Base-by-base conservation (phyloP, 108 stramenopile genomes). In the Pseudonitzschia multistriata region DNA sequence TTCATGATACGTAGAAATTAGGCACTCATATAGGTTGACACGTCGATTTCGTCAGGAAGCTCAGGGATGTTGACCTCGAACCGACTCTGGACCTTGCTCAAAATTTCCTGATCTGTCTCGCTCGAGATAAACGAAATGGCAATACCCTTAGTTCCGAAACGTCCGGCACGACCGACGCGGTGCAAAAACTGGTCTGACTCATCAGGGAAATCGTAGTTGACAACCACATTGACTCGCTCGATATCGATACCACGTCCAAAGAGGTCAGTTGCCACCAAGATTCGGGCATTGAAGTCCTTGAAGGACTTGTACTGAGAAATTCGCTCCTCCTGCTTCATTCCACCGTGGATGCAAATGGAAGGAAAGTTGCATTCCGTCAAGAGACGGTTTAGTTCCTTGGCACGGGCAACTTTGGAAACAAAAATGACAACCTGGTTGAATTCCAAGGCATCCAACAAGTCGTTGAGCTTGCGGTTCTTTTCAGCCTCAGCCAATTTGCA, bases 401-500 rank as follows among this genome's bases (percentile, higher is more conserved):
- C 88, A 66, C 87, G 96, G 54, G 90, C 97, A 69, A 90, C 95
- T 89, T 98, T 98, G 67, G 93, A 93, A 60, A 97, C 97, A 73
- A 99, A 99, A 79, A 99, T 99, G 64, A 99, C 97, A 62, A 98
- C 98, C 81, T 99, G 99, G 76, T 99, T 99, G 87, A 99, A 99
- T 77, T 99, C 98, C 22, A 99, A 81, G 25, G 94, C 93, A 84
- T 99, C 99, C 66, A 99, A 85, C 34, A 99, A 83, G 65, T 99
- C 97, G 71, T 95, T 98, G 56, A 99, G 81, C 86, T 99, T 99
- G 59, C 92, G 90, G 75, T 99, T 98, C 95, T 99, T 99, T 77
- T 98, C 96, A 4, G 92, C 91, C 83, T 97, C 97, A 11, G 89
- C 90, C 30, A 99, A 89, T 72, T 97, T 95, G 74, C 92, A 90